These are phyloP conservation scores for Gossypium rotundifolium DNA, from an alignment of 345 rosid species.

Conservation along the genomic window DNA sequence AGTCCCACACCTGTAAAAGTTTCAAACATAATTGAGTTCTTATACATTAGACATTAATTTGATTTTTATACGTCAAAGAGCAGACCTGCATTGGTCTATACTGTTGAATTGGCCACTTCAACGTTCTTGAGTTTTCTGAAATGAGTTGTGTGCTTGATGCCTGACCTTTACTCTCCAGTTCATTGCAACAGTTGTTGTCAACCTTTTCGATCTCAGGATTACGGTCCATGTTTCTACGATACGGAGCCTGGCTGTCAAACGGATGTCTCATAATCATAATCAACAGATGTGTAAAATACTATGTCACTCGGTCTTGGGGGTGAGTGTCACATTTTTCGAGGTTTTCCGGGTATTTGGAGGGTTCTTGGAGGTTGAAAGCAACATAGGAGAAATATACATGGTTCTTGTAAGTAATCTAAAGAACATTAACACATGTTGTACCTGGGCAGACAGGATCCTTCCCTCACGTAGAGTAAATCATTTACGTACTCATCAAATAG, in stretches of 20 bases:
- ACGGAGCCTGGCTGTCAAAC: constrained; percentile 76
- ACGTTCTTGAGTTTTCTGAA: constrained; percentile 49
- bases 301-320: not conserved
- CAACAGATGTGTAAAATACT: not conserved
- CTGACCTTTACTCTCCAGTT: constrained; percentile 37
- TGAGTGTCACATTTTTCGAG: not conserved
- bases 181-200: constrained; percentile 27
- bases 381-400: not conserved
- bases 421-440: constrained; percentile 9
- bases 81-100: constrained; percentile 65
- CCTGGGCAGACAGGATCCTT: constrained; percentile 84
- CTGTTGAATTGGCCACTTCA: constrained; percentile 50
- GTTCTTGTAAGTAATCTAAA: not conserved
- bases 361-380: not conserved
- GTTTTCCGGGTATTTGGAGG: not conserved
- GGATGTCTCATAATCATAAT: constrained; percentile 16
- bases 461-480: constrained; percentile 70
- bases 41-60: not conserved
- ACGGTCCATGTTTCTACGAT: constrained; percentile 34
- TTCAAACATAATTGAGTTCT: constrained; percentile 2
- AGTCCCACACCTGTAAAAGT: constrained; percentile 68
- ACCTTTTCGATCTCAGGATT: constrained; percentile 22
- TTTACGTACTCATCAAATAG: constrained; percentile 76
- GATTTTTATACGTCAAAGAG: not conserved
- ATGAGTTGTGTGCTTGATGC: constrained; percentile 34